These are phyloP conservation scores for Metschnikowia matae DNA, from an alignment of 805 yeast species.

Conservation along the genomic window DNA sequence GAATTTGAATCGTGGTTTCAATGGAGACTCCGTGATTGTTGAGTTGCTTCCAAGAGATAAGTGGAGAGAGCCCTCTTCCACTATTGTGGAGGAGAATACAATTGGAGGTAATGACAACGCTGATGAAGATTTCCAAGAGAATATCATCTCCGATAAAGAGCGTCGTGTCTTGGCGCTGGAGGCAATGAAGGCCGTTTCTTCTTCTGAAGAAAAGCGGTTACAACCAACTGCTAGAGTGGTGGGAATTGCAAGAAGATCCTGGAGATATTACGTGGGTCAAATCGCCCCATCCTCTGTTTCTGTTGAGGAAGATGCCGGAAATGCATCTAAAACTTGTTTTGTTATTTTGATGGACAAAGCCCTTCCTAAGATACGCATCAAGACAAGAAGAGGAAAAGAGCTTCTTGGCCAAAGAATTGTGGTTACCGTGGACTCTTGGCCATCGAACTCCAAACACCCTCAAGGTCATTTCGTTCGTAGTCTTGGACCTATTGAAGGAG, in stretches of 20 bases:
- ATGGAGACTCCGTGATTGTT: constrained; percentile 87
- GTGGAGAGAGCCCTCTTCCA: constrained; percentile 84
- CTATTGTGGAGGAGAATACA: constrained; percentile 71
- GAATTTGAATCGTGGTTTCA: constrained; percentile 83
- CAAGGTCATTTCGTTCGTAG: constrained; percentile 92
- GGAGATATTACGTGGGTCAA: constrained; percentile 97
- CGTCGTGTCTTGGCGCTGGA: constrained; percentile 71
- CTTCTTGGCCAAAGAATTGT: constrained; percentile 88
- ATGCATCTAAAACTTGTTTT: constrained; percentile 73
- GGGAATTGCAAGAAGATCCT: constrained; percentile 81
- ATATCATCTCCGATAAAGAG: constrained; percentile 61
- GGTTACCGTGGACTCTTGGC: constrained; percentile 92
- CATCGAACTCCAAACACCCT: constrained; percentile 75
- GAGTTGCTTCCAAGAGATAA: constrained; percentile 80
- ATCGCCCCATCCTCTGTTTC: constrained; percentile 71
- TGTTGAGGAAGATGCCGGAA: constrained; percentile 48
- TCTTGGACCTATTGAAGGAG: constrained; percentile 86
- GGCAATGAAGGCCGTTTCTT: constrained; percentile 57
- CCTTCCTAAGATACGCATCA: constrained; percentile 80
- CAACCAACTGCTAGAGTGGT: constrained; percentile 96
- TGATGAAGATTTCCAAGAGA: constrained; percentile 50
- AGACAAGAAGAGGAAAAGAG: constrained; percentile 81
- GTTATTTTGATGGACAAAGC: constrained; percentile 86
- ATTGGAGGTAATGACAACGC: constrained; percentile 59
- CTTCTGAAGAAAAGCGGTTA: constrained; percentile 40